Evolutionary conservation across 139 green algal species (phyloP).

Genomic region (Zygnema circumcarinatum): DNA sequence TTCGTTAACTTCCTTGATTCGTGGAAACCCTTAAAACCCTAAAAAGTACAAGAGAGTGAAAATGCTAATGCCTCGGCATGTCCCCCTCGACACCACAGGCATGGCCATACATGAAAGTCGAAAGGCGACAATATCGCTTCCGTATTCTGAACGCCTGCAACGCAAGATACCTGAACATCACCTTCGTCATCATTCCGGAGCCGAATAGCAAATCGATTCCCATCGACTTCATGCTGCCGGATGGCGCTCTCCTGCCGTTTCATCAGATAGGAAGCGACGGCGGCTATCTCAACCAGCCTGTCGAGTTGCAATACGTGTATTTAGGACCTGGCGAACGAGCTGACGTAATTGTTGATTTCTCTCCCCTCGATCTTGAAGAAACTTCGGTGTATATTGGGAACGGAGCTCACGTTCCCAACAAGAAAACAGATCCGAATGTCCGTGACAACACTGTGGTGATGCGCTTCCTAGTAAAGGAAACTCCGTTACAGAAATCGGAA

Average conservation of each 20-base stretch:
- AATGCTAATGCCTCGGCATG: too few species aligned
- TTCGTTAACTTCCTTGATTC: neutral
- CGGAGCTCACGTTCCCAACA: neutral
- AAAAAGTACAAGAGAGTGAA: too few species aligned
- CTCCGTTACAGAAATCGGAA: neutral
- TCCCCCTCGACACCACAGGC: conserved; percentile 11
- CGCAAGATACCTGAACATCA: conserved; percentile 40
- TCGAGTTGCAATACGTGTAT: neutral
- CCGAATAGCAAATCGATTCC: neutral
- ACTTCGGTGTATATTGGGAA: conserved; percentile 13
- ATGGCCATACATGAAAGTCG: conserved; percentile 46
- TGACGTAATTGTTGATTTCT: conserved; percentile 42
- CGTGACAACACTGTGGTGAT: neutral
- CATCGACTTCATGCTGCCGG: neutral
- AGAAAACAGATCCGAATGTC: neutral
- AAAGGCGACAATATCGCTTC: conserved; percentile 36
- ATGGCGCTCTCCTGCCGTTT: conserved; percentile 3
- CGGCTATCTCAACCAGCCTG: conserved; percentile 35
- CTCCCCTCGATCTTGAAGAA: neutral
- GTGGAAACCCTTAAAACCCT: too few species aligned
- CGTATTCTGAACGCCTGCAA: conserved; percentile 41
- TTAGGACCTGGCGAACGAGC: conserved; percentile 27
- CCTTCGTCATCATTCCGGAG: neutral
- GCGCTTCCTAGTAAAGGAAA: neutral
- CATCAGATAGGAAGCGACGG: conserved; percentile 28